phyloP scores from a whole-genome alignment of 495 filamentous ascomycete genomes.

The Penicillium arizonense region DNA sequence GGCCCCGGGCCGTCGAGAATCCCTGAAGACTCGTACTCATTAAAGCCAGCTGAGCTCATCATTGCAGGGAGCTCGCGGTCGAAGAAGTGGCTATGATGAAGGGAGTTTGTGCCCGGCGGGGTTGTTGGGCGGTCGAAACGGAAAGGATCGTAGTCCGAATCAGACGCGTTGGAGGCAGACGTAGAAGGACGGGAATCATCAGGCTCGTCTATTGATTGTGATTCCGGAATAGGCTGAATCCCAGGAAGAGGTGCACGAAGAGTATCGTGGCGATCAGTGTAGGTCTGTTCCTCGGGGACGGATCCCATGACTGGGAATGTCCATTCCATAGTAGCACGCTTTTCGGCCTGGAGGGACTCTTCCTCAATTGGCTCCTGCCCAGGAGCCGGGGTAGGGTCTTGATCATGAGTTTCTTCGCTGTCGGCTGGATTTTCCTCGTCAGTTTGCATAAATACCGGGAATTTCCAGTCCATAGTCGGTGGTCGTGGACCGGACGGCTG shows the following conservation, averaged over 20 bases:
- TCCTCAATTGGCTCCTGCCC: constrained; percentile 18
- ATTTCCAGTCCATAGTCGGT: constrained; percentile 52
- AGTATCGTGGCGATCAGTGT: constrained; percentile 33
- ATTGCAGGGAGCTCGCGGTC: constrained; percentile 26
- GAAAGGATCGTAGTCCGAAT: constrained; percentile 47
- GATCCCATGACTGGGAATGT: constrained; percentile 46
- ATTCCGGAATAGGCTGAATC: constrained; percentile 3
- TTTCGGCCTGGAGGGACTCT: constrained; percentile 25
- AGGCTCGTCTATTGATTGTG: constrained; percentile 19
- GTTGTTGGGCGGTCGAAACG: constrained; percentile 40
- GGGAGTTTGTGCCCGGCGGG: constrained; percentile 12
- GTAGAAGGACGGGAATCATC: constrained; percentile 41
- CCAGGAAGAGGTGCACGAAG: constrained; percentile 31
- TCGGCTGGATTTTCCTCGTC: constrained; percentile 22
- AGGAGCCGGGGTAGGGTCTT: constrained; percentile 4
- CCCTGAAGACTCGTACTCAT: constrained; percentile 23
- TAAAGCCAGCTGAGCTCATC: constrained; percentile 13
- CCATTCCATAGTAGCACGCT: constrained; percentile 44
- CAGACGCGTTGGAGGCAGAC: constrained; percentile 36
- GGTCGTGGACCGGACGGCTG: constrained; percentile 40
- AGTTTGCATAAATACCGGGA: constrained; percentile 34
- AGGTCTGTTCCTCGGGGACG: constrained; percentile 13
- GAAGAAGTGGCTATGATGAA: constrained; percentile 18
- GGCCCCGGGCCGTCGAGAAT: constrained; percentile 42
- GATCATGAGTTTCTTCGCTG: constrained; percentile 11